Percentiles rank a stretch among this genome's conserved stretches.
phyloP scores from a whole-genome alignment of 768 basidiomycete genomes.

The Podaxis sp. region DNA sequence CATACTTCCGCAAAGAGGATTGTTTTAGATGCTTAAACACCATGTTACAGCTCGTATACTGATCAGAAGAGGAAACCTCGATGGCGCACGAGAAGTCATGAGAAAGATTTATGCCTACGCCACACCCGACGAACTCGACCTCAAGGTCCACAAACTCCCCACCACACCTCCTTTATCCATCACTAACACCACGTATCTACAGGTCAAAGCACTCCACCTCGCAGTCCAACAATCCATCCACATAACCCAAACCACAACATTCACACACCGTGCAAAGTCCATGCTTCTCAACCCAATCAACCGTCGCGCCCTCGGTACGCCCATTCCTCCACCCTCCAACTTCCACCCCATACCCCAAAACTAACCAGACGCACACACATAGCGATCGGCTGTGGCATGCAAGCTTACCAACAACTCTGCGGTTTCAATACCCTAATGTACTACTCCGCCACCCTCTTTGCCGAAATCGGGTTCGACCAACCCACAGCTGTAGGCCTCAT shows the following conservation, averaged over 20 bases:
- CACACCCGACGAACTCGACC: conserved; percentile 56
- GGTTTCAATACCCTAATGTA: conserved; percentile 82
- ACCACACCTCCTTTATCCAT: not conserved
- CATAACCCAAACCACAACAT: conserved; percentile 58
- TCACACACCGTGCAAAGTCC: conserved; percentile 48
- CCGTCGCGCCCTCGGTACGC: conserved; percentile 64
- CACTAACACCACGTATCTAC: not conserved
- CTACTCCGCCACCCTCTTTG: conserved; percentile 75
- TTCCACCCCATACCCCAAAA: not conserved
- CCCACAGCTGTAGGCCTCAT: conserved; percentile 80
- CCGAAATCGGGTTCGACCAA: conserved; percentile 77
- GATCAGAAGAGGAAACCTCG: conserved; percentile 48
- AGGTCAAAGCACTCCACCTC: conserved; percentile 56
- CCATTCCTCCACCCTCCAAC: not conserved
- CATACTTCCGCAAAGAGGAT: not conserved
- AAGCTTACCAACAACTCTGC: conserved; percentile 80
- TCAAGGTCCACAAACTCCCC: conserved; percentile 43
- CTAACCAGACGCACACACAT: not conserved
- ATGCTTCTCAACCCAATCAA: conserved; percentile 56
- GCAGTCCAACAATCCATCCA: conserved; percentile 59
- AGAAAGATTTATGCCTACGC: conserved; percentile 67
- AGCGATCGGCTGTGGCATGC: conserved; percentile 79
- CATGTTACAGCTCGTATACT: conserved; percentile 47
- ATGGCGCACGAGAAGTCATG: conserved; percentile 50
- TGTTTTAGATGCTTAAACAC: not conserved